Base-by-base conservation (phyloP, 495 filamentous ascomycete genomes). In the Lophiostoma macrostomum region DNA sequence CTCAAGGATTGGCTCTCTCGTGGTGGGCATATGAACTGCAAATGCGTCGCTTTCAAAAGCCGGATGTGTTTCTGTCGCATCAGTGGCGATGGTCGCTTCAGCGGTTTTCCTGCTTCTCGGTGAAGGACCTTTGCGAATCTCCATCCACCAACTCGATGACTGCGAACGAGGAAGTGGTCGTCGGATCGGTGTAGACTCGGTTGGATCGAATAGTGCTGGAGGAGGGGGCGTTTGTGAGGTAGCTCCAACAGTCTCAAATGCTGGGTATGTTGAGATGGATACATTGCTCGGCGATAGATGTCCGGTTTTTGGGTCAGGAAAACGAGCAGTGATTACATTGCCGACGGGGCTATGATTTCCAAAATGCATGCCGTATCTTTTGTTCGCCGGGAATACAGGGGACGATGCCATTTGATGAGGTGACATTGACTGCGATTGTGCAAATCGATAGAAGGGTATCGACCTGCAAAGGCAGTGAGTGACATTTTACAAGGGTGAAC, bases 1-100 rank as follows among this genome's bases (percentile, higher is more conserved):
- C 4, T 53, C 53, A 5, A 58, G 13, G 13, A 57, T 47, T 4
- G 53, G 58, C 31, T 62, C 58, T 12, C 58, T 31, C 3, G 58
- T 62, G 1, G 53, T 53, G 5, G 58, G 58, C 58, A 53, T 62
- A 1, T 48, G 39, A 12, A 62, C 29, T 13, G 58, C 58, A 27
- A 62, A 62, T 3, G 45, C 46, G 35, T 62, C 58, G 24, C 53
- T 57, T 23, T 62, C 53, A 38, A 62, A 62, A n/a, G 47, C 47
- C 1, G 53, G 53, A 18, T 62, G 53, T 1, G 48, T 49, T 4
- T 43, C 36, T 2, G 40, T 49, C 2, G 47, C 48, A 19, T 62
- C 49, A n/a, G 58, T 62, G 16, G 23, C n/a, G 19, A 62, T 62
- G 6, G 48, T 62, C 1, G 47, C 48, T 8, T 51, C 11, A n/a